Evolutionary conservation across 2,329 filamentous ascomycete genomes (phyloP).

Genomic region (Fusarium mexicanum): DNA sequence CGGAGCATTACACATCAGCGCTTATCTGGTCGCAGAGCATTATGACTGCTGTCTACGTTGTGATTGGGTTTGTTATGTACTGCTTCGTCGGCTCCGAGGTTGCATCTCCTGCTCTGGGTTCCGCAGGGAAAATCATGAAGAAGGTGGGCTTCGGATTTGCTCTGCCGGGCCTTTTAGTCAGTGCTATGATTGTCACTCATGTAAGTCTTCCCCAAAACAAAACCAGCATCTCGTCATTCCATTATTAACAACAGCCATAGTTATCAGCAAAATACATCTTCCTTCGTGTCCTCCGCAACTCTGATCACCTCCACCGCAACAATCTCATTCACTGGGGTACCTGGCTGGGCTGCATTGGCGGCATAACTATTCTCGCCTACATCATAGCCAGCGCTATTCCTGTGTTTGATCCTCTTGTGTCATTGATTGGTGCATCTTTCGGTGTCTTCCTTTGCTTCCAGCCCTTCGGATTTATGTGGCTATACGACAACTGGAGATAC

Average conservation of each 20-base stretch:
- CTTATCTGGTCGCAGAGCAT: constrained; percentile 41
- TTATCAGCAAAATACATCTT: constrained; percentile 45
- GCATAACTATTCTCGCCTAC: constrained; percentile 21
- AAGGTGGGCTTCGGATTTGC: constrained; percentile 56
- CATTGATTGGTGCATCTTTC: constrained; percentile 25
- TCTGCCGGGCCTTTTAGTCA: constrained; percentile 45
- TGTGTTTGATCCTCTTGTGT: constrained; percentile 26
- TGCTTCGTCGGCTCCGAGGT: constrained; percentile 58
- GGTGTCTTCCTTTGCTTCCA: constrained; percentile 35
- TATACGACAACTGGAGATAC: constrained; percentile 22
- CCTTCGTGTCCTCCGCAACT: constrained; percentile 43
- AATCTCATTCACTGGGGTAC: constrained; percentile 43
- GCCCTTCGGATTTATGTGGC: constrained; percentile 33
- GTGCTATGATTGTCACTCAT: constrained; percentile 42
- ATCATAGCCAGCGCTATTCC: constrained; percentile 34
- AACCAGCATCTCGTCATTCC: not conserved
- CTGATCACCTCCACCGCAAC: constrained; percentile 44
- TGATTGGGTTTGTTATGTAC: constrained; percentile 54
- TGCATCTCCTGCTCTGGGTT: constrained; percentile 58
- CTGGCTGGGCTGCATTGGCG: constrained; percentile 38
- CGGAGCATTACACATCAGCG: constrained; percentile 41
- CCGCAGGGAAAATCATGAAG: constrained; percentile 54
- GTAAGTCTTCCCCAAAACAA: constrained; percentile 23
- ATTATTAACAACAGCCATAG: not conserved
- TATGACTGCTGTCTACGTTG: constrained; percentile 47